Evolutionary conservation across 805 yeast genomes (phyloP).

Genomic region (Komagataella kurtzmanii): DNA sequence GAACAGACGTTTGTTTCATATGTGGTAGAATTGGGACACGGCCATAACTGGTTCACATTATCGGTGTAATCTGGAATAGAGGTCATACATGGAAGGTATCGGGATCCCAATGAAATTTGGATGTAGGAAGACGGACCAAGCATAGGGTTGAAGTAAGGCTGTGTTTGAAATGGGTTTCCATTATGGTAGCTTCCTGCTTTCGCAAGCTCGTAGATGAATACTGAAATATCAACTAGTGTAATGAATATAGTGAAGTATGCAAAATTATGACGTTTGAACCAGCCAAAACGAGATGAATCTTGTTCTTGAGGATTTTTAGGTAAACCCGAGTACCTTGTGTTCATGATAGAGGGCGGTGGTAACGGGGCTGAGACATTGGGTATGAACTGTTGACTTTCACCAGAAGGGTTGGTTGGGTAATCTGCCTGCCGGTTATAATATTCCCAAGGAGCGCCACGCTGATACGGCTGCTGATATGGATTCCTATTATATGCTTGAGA

Average conservation of each 20-base stretch:
- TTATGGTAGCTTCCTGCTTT: constrained; percentile 39
- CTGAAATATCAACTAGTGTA: constrained; percentile 32
- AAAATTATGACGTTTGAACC: background rate
- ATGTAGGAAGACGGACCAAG: constrained; percentile 61
- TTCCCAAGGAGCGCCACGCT: background rate
- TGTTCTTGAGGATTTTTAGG: background rate
- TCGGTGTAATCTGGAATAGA: constrained; percentile 34
- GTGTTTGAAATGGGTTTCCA: constrained; percentile 51
- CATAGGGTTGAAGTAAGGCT: constrained; percentile 71
- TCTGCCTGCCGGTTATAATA: background rate
- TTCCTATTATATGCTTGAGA: background rate
- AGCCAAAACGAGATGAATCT: background rate
- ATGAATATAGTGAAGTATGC: constrained; percentile 20
- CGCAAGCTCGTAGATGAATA: constrained; percentile 49
- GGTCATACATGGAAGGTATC: constrained; percentile 64
- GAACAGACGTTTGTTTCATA: constrained; percentile 39
- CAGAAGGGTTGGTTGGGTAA: background rate
- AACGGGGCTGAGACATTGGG: background rate
- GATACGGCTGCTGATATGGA: background rate
- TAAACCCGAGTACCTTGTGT: background rate
- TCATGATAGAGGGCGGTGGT: background rate
- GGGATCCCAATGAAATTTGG: constrained; percentile 55
- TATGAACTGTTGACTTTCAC: background rate
- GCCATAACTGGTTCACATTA: constrained; percentile 31
- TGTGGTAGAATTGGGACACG: constrained; percentile 57